Percentiles rank a stretch among this genome's conserved stretches.
Conservation (phyloP, 2,329 filamentous ascomycete genomes). For the Paecilomyces dactylethromorphus region DNA sequence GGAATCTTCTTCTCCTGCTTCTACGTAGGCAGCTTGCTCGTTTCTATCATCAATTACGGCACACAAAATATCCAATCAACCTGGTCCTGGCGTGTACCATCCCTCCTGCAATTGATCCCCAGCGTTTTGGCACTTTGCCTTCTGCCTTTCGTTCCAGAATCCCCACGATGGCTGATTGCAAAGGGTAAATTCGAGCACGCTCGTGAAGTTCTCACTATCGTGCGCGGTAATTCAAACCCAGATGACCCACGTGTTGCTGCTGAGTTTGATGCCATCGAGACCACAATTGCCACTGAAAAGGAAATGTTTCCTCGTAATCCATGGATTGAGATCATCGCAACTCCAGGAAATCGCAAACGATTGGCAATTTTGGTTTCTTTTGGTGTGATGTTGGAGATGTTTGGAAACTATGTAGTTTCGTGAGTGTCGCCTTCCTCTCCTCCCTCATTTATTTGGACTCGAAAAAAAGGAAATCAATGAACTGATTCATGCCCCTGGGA, state of each 20-base stretch:
- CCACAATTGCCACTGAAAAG: neutral
- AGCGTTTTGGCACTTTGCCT: neutral
- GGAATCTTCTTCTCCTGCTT: neutral
- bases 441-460: too few species aligned
- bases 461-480: too few species aligned
- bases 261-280: neutral
- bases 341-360: slow-evolving; percentile 59
- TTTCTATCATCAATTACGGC: neutral
- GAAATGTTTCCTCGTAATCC: slow-evolving; percentile 44
- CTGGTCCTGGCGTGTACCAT: neutral
- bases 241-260: neutral
- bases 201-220: neutral
- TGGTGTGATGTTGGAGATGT: slow-evolving; percentile 46
- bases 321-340: slow-evolving; percentile 56
- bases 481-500: too few species aligned
- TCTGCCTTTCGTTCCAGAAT: neutral
- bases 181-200: neutral
- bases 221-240: neutral
- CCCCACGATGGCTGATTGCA: neutral
- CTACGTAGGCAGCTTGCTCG: neutral
- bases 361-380: slow-evolving; percentile 57
- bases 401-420: slow-evolving; percentile 27
- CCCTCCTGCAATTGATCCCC: neutral
- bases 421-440: neutral
- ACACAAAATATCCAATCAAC: slow-evolving; percentile 3